Percentiles rank a stretch among this genome's conserved stretches.
Conservation (phyloP, 345 rosid species). For the Turnera subulata region DNA sequence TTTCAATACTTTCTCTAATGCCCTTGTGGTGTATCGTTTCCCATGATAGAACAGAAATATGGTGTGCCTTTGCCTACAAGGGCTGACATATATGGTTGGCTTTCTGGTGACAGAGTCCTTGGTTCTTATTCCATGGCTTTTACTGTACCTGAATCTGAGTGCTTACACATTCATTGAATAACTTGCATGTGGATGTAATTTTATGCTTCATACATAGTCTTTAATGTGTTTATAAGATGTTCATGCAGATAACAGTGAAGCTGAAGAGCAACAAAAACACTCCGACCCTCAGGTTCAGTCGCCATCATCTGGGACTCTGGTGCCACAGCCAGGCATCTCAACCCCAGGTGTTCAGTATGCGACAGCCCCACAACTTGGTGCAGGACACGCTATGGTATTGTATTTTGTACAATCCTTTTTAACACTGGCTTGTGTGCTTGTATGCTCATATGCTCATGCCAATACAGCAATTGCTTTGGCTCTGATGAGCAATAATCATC, state of each 20-base stretch:
- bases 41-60: too few species aligned
- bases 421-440: not conserved
- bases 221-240: constrained; percentile 10
- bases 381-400: constrained; percentile 59
- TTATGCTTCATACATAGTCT: not conserved
- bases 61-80: not conserved
- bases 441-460: too few species aligned
- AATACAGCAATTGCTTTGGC: too few species aligned
- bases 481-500: too few species aligned
- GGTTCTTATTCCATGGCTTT: not conserved
- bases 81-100: not conserved
- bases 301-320: constrained; percentile 40
- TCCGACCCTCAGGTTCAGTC: constrained; percentile 44
- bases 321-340: constrained; percentile 46
- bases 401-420: constrained; percentile 13
- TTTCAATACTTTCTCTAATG: too few species aligned
- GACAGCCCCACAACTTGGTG: constrained; percentile 44
- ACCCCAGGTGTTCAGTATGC: constrained; percentile 46
- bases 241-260: constrained; percentile 55
- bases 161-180: not conserved
- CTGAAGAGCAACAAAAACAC: constrained; percentile 60
- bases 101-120: not conserved
- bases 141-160: not conserved
- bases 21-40: too few species aligned
- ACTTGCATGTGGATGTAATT: not conserved